These are phyloP conservation scores for Yamadazyma sp. DNA, from an alignment of 1,139 yeast genomes.

Conservation along the genomic window DNA sequence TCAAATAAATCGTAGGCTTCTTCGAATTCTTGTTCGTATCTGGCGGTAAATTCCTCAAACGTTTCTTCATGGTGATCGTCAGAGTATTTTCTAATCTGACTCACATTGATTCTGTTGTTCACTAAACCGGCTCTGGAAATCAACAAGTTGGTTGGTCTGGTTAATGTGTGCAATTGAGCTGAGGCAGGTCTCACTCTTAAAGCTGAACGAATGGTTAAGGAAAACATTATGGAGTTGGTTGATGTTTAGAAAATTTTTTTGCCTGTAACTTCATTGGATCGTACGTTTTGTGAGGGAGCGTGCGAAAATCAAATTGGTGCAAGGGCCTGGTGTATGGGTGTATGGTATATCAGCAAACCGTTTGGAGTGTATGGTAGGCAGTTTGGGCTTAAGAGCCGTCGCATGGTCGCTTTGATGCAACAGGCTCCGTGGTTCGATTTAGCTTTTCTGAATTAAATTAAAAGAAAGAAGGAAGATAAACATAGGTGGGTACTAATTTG, in stretches of 20 bases:
- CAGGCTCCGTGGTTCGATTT: too few relatives aligned
- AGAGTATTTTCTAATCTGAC: slow-evolving; percentile 58
- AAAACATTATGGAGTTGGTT: slow-evolving; percentile 33
- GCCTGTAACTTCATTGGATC: slow-evolving; percentile 20
- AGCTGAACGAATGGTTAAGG: slow-evolving; percentile 54
- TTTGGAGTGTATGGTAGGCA: too few relatives aligned
- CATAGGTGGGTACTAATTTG: too few relatives aligned
- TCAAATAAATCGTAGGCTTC: slow-evolving; percentile 97
- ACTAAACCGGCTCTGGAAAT: slow-evolving; percentile 10
- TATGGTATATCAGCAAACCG: too few relatives aligned
- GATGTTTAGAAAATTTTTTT: slow-evolving; percentile 17
- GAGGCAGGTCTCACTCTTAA: slow-evolving; percentile 40
- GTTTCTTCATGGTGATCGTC: slow-evolving; percentile 79
- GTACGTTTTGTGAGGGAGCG: slow-evolving; percentile 12
- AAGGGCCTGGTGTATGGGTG: slow-evolving; percentile 3
- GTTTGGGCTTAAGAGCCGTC: too few relatives aligned
- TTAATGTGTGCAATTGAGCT: slow-evolving; percentile 15
- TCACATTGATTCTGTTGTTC: slow-evolving; percentile 2
- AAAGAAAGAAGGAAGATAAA: too few relatives aligned
- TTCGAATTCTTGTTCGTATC: slow-evolving; percentile 95
- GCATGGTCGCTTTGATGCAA: too few relatives aligned
- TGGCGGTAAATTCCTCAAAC: slow-evolving; percentile 89
- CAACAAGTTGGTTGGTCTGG: slow-evolving; percentile 5
- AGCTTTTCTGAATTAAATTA: too few relatives aligned
- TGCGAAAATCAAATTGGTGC: background rate